Percentiles rank a stretch among this genome's conserved stretches.
Conservation (phyloP, 805 yeast species). For the Candida michaelii region DNA sequence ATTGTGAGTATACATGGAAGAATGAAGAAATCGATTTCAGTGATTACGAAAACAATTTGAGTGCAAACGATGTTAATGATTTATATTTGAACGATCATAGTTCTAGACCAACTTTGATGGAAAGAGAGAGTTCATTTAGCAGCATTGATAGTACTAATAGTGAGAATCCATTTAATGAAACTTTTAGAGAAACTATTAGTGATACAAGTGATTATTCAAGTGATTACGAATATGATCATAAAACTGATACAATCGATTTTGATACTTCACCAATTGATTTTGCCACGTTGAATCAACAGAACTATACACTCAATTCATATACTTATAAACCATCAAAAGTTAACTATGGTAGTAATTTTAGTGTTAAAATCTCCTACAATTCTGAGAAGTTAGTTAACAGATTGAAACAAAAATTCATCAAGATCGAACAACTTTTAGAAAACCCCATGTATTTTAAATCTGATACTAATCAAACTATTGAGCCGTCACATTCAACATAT, state of each 20-base stretch:
- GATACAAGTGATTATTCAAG: background rate
- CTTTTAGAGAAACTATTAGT: background rate
- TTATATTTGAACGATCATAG: too few relatives aligned
- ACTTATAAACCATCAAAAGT: background rate
- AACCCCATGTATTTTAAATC: slow-evolving; percentile 2
- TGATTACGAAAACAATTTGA: slow-evolving; percentile 4
- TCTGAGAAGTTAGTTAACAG: background rate
- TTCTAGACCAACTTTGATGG: too few relatives aligned
- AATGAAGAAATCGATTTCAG: background rate
- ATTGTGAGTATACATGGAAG: slow-evolving; percentile 3
- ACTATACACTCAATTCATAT: background rate
- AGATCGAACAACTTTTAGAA: slow-evolving; percentile 4
- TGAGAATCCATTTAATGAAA: too few relatives aligned
- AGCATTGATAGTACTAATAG: too few relatives aligned
- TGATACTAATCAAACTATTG: background rate
- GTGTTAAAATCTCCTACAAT: slow-evolving; percentile 5
- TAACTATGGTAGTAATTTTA: background rate
- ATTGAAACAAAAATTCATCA: slow-evolving; percentile 1
- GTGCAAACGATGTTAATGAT: too few relatives aligned
- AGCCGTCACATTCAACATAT: background rate
- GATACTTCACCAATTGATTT: background rate
- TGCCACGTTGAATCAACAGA: background rate
- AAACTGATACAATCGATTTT: background rate
- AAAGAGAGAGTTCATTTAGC: too few relatives aligned
- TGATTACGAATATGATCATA: background rate